Conservation (phyloP, 495 filamentous ascomycete genomes). For the Achaetomiella virescens region DNA sequence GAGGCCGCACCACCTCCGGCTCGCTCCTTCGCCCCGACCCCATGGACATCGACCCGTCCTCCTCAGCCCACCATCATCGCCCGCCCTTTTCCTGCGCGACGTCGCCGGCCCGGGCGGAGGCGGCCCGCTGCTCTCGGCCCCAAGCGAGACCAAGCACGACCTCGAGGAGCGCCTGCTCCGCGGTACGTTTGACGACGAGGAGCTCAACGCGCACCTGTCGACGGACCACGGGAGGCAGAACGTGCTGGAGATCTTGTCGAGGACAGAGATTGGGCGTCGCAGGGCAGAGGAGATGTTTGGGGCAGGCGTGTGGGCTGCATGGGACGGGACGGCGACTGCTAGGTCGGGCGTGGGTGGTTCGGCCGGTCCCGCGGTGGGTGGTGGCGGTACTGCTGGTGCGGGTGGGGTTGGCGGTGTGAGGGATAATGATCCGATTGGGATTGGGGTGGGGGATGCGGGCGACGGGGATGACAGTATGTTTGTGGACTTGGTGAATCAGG, state of each 20-base stretch:
- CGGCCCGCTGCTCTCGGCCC: conserved; percentile 28
- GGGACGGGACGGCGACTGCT: not conserved
- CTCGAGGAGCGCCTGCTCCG: conserved; percentile 39
- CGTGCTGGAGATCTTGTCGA: conserved; percentile 34
- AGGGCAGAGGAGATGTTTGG: conserved; percentile 39
- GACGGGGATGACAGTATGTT: conserved; percentile 48
- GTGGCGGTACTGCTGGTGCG: too few relatives aligned
- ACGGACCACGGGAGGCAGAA: conserved; percentile 29
- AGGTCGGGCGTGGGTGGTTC: too few relatives aligned
- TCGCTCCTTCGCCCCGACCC: conserved; percentile 18
- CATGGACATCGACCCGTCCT: conserved; percentile 28
- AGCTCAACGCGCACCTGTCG: conserved; percentile 24
- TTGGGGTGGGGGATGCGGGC: conserved; percentile 35
- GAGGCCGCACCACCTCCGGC: conserved; percentile 20
- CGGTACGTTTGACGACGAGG: conserved; percentile 29
- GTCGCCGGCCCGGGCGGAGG: conserved; percentile 16
- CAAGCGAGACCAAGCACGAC: conserved; percentile 27
- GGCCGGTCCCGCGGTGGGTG: not conserved
- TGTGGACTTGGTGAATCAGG: conserved; percentile 44
- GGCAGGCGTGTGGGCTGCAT: conserved; percentile 26
- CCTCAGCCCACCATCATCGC: conserved; percentile 19
- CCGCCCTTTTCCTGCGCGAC: conserved; percentile 34
- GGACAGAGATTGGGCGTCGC: conserved; percentile 35
- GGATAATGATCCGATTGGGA: conserved; percentile 28
- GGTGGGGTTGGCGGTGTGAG: not conserved